These are phyloP conservation scores for Mycothermus thermophilus DNA, from an alignment of 495 filamentous ascomycete species.

Conservation along the genomic window DNA sequence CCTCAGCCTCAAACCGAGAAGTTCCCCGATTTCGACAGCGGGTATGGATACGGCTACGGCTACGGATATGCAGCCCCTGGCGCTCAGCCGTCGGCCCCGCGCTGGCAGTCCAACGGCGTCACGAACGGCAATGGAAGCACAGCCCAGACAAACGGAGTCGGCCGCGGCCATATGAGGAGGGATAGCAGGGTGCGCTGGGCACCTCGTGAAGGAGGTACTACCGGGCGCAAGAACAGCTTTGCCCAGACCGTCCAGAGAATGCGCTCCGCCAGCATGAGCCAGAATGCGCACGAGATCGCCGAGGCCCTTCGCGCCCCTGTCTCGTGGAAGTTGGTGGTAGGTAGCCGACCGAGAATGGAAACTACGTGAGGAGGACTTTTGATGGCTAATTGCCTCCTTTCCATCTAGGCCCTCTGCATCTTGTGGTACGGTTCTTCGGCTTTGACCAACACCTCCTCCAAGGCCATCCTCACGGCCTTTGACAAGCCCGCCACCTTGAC, in stretches of 20 bases:
- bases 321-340: constrained; percentile 51
- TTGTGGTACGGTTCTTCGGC: constrained; percentile 93
- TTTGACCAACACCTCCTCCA: constrained; percentile 92
- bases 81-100: constrained; percentile 21
- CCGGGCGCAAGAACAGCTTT: constrained; percentile 67
- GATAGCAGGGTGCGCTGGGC: constrained; percentile 37
- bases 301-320: constrained; percentile 82
- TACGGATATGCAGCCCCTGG: constrained; percentile 19
- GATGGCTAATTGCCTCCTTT: constrained; percentile 11
- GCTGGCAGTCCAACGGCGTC: constrained; percentile 21
- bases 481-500: constrained; percentile 88
- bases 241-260: constrained; percentile 74
- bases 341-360: constrained; percentile 10
- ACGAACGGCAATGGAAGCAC: constrained; percentile 22
- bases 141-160: constrained; percentile 7
- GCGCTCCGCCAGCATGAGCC: constrained; percentile 67
- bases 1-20: constrained; percentile 34
- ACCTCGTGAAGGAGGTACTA: constrained; percentile 24
- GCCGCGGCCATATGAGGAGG: constrained; percentile 40
- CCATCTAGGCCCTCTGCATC: constrained; percentile 55
- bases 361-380: neutral
- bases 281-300: constrained; percentile 85
- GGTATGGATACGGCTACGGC: too few species aligned
- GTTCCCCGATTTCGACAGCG: constrained; percentile 40
- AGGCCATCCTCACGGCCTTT: constrained; percentile 89